These are phyloP conservation scores for Fusarium sp. DNA, from an alignment of 2,329 filamentous ascomycete species.

Conservation along the genomic window DNA sequence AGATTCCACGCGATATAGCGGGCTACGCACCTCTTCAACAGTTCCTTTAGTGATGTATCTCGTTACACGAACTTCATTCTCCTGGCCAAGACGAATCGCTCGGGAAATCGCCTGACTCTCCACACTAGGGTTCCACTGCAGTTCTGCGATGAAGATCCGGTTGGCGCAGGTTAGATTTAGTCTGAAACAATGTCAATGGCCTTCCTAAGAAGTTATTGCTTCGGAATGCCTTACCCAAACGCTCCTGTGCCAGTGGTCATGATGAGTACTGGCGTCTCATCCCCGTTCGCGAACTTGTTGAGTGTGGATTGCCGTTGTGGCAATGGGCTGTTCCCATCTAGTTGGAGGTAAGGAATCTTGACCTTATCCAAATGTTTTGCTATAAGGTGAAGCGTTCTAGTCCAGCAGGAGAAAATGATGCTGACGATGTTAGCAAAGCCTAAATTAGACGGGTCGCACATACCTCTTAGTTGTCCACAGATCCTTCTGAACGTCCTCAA, in stretches of 20 bases:
- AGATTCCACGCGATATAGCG: rapidly evolving
- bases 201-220: rapidly evolving
- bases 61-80: slow-evolving; percentile 56
- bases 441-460: rapidly evolving
- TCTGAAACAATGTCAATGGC: slow-evolving; percentile 35
- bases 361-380: slow-evolving; percentile 46
- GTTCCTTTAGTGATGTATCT: slow-evolving; percentile 59
- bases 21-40: slow-evolving; percentile 56
- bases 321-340: slow-evolving; percentile 59
- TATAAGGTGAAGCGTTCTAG: slow-evolving; percentile 56
- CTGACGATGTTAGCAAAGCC: slow-evolving; percentile 37
- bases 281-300: slow-evolving; percentile 51
- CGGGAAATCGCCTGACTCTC: slow-evolving; percentile 65
- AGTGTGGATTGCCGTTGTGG: slow-evolving; percentile 54
- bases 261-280: slow-evolving; percentile 55
- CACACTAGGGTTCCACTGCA: slow-evolving; percentile 67
- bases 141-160: slow-evolving; percentile 63
- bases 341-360: slow-evolving; percentile 51
- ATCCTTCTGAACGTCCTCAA: slow-evolving; percentile 2
- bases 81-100: slow-evolving; percentile 61
- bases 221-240: slow-evolving; percentile 55
- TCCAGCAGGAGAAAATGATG: slow-evolving; percentile 63
- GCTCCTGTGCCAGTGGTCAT: slow-evolving; percentile 67
- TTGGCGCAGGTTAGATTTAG: slow-evolving; percentile 63
- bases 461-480: slow-evolving; percentile 17